Conservation (phyloP, 208 protist genomes). For the Trypanosoma theileri region DNA sequence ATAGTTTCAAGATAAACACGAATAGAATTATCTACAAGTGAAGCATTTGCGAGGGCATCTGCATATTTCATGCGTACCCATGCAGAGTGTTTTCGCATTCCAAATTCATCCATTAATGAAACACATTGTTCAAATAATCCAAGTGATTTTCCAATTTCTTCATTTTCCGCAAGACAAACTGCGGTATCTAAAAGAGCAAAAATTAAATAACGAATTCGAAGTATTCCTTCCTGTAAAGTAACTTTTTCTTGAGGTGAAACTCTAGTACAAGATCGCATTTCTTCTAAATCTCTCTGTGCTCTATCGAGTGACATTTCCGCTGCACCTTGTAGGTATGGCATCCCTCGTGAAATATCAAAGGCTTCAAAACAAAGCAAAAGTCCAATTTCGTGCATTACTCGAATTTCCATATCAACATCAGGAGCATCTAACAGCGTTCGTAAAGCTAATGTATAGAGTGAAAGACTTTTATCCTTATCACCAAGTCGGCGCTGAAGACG, state of each 20-base stretch:
- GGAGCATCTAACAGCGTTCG: slow-evolving; percentile 45
- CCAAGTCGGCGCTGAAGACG: slow-evolving; percentile 51
- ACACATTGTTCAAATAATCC: slow-evolving; percentile 61
- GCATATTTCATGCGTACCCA: slow-evolving; percentile 69
- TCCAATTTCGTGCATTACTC: slow-evolving; percentile 68
- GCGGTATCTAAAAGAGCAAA: slow-evolving; percentile 61
- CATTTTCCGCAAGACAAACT: slow-evolving; percentile 45
- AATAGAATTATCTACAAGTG: slow-evolving; percentile 63
- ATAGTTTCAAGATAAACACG: slow-evolving; percentile 48
- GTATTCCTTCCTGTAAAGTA: slow-evolving; percentile 12
- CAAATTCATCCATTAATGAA: slow-evolving; percentile 44
- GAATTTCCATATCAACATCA: slow-evolving; percentile 50
- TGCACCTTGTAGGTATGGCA: slow-evolving; percentile 70
- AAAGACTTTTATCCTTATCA: slow-evolving; percentile 45
- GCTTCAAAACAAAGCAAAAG: slow-evolving; percentile 48
- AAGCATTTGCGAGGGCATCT: slow-evolving; percentile 51
- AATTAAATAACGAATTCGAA: slow-evolving; percentile 44
- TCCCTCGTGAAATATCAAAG: slow-evolving; percentile 39
- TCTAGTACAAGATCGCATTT: not conserved
- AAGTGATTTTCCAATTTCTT: slow-evolving; percentile 50
- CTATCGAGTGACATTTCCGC: slow-evolving; percentile 58
- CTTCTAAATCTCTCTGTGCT: slow-evolving; percentile 33
- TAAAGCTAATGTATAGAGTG: slow-evolving; percentile 62
- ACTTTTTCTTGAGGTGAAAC: not conserved
- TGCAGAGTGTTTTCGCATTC: slow-evolving; percentile 38